Percentiles rank a stretch among this genome's conserved stretches.
These are phyloP conservation scores for Streptanthus diversifolius DNA, from an alignment of 345 rosid genomes.

Conservation along the genomic window DNA sequence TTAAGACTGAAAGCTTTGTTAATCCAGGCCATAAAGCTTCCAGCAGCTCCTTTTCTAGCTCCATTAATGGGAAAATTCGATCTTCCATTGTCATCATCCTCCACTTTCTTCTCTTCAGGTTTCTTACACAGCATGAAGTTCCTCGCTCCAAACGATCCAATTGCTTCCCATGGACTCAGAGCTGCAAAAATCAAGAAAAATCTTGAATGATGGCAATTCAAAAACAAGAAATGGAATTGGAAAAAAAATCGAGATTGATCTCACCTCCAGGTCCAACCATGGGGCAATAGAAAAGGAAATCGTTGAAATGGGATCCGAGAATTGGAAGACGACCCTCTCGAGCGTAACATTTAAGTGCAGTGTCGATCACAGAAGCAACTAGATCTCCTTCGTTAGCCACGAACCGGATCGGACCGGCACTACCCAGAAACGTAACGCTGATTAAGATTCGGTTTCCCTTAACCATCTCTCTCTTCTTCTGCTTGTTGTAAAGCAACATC, in stretches of 20 bases:
- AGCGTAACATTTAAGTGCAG: slow-evolving; percentile 75
- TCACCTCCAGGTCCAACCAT: slow-evolving; percentile 57
- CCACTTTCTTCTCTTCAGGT: slow-evolving; percentile 39
- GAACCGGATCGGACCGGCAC: slow-evolving; percentile 92
- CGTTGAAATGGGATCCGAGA: slow-evolving; percentile 67
- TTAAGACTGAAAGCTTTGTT: slow-evolving; percentile 57
- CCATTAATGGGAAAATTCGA: slow-evolving; percentile 28
- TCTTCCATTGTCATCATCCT: slow-evolving; percentile 38
- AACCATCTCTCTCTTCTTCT: slow-evolving; percentile 53
- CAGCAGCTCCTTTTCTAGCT: slow-evolving; percentile 42
- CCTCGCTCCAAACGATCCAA: slow-evolving; percentile 60
- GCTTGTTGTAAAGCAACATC: slow-evolving; percentile 64
- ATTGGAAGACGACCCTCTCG: slow-evolving; percentile 91
- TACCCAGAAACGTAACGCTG: slow-evolving; percentile 76
- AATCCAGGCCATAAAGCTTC: slow-evolving; percentile 73
- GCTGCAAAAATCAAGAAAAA: slow-evolving; percentile 36
- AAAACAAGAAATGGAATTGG: not conserved
- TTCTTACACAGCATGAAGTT: slow-evolving; percentile 81
- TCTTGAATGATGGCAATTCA: too few relatives aligned
- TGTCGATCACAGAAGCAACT: slow-evolving; percentile 67
- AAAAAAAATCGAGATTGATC: not conserved
- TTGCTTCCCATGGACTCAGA: slow-evolving; percentile 53
- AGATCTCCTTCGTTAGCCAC: slow-evolving; percentile 77
- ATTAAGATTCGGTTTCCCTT: slow-evolving; percentile 71
- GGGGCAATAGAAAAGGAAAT: slow-evolving; percentile 69